Evolutionary conservation across 768 basidiomycete genomes (phyloP), one percentile per base, ranked within the genome.

Genomic region (Termitomyces sp.): DNA sequence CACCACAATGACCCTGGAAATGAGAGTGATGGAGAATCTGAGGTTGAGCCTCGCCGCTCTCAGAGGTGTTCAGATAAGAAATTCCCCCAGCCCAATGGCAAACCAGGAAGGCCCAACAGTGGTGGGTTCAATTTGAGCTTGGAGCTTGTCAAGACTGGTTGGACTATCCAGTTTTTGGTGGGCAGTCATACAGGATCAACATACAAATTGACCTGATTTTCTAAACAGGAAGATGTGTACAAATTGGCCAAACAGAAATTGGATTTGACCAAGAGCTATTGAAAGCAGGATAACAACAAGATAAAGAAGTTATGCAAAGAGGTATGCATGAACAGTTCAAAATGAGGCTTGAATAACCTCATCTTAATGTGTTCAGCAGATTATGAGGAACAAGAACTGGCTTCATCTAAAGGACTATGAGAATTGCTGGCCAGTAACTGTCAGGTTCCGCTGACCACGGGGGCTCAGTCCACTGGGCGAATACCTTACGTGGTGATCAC

Each of bases 101-200:
- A 60, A 46, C 59, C 59, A 29, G 55, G 59, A 14, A 60, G 59
- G 36, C 60, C 60, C 18, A 32, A 42, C 27, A 52, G 42, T n/a
- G 44, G 59, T 16, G 50, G 55, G 24, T 60, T 43, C 51, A 46
- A 29, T 43, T 43, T 46, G 46, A 46, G 46, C 24, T 14, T 14
- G 22, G 43, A 44, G 43, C 43, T 44, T 24, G 43, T 26, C 3
- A 44, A 44, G 24, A 44, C 24, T 44, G 24, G 43, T 13, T 44
- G 24, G 24, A 44, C 43, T 41, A 41, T n/a, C n/a, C n/a, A n/a
- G n/a, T 41, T 41, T 41, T 41, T 3, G n/a, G 39, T 41, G n/a
- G n/a, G 39, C n/a, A 10, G 39, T n/a, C 9, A 20, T 20, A 20
- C n/a, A 41, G 20, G 1, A 41, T 20, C 8, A 8, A 20, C n/a